These are phyloP conservation scores for Hyaloperonospora arabidopsidis DNA, from an alignment of 352 stramenopile species.

Conservation along the genomic window DNA sequence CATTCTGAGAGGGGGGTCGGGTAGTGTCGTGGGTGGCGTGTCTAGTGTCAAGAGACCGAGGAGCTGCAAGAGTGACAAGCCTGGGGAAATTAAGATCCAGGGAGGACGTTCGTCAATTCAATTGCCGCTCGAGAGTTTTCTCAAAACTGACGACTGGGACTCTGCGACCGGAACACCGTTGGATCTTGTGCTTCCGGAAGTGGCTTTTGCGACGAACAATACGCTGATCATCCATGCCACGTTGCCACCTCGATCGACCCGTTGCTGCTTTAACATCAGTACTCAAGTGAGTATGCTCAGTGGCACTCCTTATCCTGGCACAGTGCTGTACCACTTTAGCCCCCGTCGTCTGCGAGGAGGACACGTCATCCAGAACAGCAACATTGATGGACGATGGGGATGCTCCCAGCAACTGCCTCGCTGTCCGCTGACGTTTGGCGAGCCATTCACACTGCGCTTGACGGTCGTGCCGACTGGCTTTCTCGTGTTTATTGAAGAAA, in stretches of 20 bases:
- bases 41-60: slow-evolving; percentile 54
- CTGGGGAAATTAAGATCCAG: slow-evolving; percentile 70
- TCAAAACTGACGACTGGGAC: slow-evolving; percentile 74
- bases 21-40: slow-evolving; percentile 56
- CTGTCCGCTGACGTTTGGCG: slow-evolving; percentile 64
- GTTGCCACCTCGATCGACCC: slow-evolving; percentile 46
- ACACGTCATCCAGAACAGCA: slow-evolving; percentile 76
- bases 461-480: slow-evolving; percentile 67
- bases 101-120: slow-evolving; percentile 68
- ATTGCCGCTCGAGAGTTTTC: slow-evolving; percentile 68
- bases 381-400: slow-evolving; percentile 72
- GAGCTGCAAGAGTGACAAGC: slow-evolving; percentile 63
- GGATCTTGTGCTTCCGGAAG: slow-evolving; percentile 60
- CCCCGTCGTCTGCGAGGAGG: slow-evolving; percentile 53
- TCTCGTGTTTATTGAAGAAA: slow-evolving; percentile 70
- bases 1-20: slow-evolving; percentile 60
- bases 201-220: slow-evolving; percentile 79
- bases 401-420: slow-evolving; percentile 55
- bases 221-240: slow-evolving; percentile 78
- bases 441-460: slow-evolving; percentile 68
- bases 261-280: slow-evolving; percentile 75
- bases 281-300: slow-evolving; percentile 66
- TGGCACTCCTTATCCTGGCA: slow-evolving; percentile 60
- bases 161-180: slow-evolving; percentile 48
- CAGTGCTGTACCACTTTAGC: slow-evolving; percentile 78